These are phyloP conservation scores for Stellera chamaejasme DNA, from an alignment of 345 rosid species.

Conservation along the genomic window DNA sequence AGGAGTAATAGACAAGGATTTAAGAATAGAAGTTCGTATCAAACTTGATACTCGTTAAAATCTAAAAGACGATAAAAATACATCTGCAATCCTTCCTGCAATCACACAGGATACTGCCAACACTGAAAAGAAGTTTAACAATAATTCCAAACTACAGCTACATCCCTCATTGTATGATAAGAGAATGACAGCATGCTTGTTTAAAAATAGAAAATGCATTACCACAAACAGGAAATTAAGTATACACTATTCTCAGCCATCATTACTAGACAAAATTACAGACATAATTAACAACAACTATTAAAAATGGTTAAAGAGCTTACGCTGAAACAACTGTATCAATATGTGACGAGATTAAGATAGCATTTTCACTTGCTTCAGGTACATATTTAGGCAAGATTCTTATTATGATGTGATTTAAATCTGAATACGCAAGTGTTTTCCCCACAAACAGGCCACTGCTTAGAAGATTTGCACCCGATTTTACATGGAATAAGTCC, in stretches of 20 bases:
- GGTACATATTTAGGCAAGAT: constrained; percentile 67
- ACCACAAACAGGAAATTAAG: background rate
- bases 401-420: constrained; percentile 62
- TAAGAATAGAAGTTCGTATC: too few relatives aligned
- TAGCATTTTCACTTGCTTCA: constrained; percentile 67
- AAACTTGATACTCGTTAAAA: too few relatives aligned
- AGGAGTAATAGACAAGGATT: too few relatives aligned
- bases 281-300: background rate
- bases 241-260: background rate
- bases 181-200: background rate
- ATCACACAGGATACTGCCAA: too few relatives aligned
- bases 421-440: constrained; percentile 81
- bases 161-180: too few relatives aligned
- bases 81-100: too few relatives aligned
- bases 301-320: constrained; percentile 17
- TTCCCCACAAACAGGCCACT: constrained; percentile 68
- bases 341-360: constrained; percentile 88
- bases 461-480: constrained; percentile 55
- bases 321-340: constrained; percentile 91
- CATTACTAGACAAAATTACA: background rate
- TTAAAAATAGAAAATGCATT: background rate
- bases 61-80: too few relatives aligned
- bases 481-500: constrained; percentile 54
- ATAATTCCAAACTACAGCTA: too few relatives aligned
- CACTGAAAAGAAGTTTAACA: too few relatives aligned